phyloP scores from a whole-genome alignment of 2,329 filamentous ascomycete species.

The Whalleya microplaca region DNA sequence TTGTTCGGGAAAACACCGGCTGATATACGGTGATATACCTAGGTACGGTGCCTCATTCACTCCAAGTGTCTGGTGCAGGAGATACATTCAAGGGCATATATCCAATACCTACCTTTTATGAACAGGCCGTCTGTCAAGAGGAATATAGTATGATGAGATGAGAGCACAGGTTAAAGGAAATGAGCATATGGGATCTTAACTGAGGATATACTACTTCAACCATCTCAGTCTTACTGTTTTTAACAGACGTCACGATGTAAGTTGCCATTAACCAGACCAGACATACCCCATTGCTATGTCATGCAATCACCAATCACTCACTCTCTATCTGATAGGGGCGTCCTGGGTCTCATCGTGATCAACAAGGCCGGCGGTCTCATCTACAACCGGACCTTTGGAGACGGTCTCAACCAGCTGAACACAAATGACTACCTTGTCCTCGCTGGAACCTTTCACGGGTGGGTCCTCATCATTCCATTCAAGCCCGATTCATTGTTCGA shows the following conservation, averaged over 20 bases:
- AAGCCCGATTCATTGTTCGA: background rate
- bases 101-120: background rate
- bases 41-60: background rate
- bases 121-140: background rate
- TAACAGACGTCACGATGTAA: background rate
- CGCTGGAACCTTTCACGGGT: slow-evolving; percentile 97
- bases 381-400: slow-evolving; percentile 93
- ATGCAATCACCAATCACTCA: background rate
- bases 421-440: slow-evolving; percentile 97
- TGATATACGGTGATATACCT: background rate
- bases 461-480: slow-evolving; percentile 34
- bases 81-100: background rate
- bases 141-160: background rate
- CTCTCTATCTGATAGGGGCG: slow-evolving; percentile 70
- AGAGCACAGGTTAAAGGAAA: background rate
- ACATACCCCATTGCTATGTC: background rate
- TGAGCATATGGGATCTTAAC: background rate
- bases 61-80: background rate
- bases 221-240: background rate
- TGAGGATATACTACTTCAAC: background rate
- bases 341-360: slow-evolving; percentile 95
- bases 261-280: background rate
- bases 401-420: slow-evolving; percentile 82
- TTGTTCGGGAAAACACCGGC: background rate
- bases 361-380: slow-evolving; percentile 97